Percentiles rank a stretch among this genome's conserved stretches.
These are phyloP conservation scores for Mycena belliarum DNA, from an alignment of 768 basidiomycete species.

Conservation along the genomic window DNA sequence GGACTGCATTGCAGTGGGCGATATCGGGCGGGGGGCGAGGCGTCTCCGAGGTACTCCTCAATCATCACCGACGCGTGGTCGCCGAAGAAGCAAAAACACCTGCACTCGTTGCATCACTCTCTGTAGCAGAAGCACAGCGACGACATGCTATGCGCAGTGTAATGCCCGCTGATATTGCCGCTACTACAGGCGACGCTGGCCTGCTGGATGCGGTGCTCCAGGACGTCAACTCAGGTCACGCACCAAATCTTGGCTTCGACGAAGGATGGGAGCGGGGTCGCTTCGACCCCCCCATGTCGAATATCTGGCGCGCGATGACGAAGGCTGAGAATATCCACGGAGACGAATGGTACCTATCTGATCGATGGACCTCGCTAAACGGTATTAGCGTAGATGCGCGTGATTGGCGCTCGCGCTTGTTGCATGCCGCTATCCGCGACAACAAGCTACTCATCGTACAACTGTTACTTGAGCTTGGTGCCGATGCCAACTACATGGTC, in stretches of 20 bases:
- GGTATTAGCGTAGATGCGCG: neutral
- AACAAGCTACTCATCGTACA: conserved; percentile 11
- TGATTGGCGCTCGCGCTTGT: conserved; percentile 13
- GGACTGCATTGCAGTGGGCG: conserved; percentile 19
- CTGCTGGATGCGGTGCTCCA: neutral
- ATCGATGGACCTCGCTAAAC: too few relatives aligned
- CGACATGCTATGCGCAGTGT: neutral
- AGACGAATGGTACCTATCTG: too few relatives aligned
- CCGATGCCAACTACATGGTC: conserved; percentile 4
- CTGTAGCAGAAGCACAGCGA: neutral
- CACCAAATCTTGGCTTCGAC: neutral
- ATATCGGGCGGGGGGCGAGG: conserved; percentile 4
- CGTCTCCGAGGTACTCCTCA: conserved; percentile 2
- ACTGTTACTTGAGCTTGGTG: conserved; percentile 16
- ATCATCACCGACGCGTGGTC: conserved; percentile 9
- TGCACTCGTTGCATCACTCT: neutral
- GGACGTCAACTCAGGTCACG: neutral
- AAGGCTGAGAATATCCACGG: neutral
- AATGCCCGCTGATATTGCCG: neutral
- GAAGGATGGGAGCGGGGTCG: neutral
- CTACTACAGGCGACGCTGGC: neutral
- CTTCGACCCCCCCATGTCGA: neutral
- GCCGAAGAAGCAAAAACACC: neutral
- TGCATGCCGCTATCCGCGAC: conserved; percentile 16
- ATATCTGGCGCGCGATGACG: neutral